phyloP scores from a whole-genome alignment of 2,329 filamentous ascomycete genomes.

The Fusarium sp. region DNA sequence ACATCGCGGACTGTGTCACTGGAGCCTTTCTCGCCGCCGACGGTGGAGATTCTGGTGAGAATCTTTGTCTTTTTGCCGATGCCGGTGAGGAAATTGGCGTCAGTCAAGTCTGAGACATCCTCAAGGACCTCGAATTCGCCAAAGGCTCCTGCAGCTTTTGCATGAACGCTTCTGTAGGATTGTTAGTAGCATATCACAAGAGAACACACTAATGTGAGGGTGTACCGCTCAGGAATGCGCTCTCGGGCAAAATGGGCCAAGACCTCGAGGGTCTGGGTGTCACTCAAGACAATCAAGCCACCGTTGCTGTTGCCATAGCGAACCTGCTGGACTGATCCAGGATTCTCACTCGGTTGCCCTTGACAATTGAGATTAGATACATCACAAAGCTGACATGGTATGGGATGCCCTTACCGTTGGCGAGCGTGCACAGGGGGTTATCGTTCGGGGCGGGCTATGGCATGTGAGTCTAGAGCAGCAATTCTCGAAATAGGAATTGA shows the following conservation, averaged over 20 bases:
- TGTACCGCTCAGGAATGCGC: conserved; percentile 65
- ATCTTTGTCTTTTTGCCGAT: conserved; percentile 20
- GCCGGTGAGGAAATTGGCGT: conserved; percentile 13
- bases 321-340: conserved; percentile 37
- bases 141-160: conserved; percentile 24
- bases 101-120: conserved; percentile 20
- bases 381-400: fast-evolving
- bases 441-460: background rate
- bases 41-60: conserved; percentile 44
- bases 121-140: conserved; percentile 22
- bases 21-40: conserved; percentile 73
- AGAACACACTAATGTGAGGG: background rate
- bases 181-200: fast-evolving
- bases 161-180: conserved; percentile 12
- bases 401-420: conserved; percentile 12
- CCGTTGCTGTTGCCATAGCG: conserved; percentile 43
- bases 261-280: conserved; percentile 66
- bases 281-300: conserved; percentile 59
- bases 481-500: fast-evolving
- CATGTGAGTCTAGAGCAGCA: background rate
- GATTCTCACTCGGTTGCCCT: conserved; percentile 42
- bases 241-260: conserved; percentile 70
- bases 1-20: conserved; percentile 75
- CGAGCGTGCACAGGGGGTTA: conserved; percentile 23
- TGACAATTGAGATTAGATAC: background rate